These are phyloP conservation scores for Pleurozium schreberi DNA, from an alignment of 225 moss, liverwort and hornwort genomes.

Conservation along the genomic window DNA sequence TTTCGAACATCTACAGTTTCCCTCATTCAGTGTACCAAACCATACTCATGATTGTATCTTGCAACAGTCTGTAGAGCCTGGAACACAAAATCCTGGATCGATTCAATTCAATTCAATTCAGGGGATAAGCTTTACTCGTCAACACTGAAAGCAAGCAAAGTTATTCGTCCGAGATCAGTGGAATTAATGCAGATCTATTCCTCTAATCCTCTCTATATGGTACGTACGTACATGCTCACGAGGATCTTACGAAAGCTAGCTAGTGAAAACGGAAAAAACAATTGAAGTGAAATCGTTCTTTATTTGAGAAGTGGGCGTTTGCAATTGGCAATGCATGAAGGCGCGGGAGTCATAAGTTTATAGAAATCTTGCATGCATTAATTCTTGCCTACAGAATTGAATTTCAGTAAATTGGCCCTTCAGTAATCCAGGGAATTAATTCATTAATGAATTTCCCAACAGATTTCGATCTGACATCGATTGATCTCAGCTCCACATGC, in stretches of 20 bases:
- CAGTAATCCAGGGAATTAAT: not conserved
- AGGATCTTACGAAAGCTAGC: not conserved
- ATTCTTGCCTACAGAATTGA: not conserved
- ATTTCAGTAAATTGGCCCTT: not conserved
- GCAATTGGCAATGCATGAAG: not conserved
- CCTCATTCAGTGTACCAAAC: too few species aligned
- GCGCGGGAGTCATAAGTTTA: not conserved
- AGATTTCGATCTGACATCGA: not conserved
- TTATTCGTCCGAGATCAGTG: not conserved
- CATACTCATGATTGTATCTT: too few species aligned
- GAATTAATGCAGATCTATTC: not conserved
- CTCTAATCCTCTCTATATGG: not conserved
- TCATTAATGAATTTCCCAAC: too few species aligned
- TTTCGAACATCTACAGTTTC: too few species aligned
- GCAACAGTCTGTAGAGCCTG: not conserved
- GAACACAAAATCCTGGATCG: not conserved
- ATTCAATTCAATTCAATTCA: not conserved
- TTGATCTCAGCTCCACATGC: too few species aligned
- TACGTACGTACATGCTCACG: too few species aligned
- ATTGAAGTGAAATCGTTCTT: not conserved
- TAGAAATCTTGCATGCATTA: too few species aligned
- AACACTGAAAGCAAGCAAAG: not conserved
- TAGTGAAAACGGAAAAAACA: not conserved
- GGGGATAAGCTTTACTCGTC: not conserved
- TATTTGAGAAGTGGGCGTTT: not conserved